These are phyloP conservation scores for Fusarium coffeatum DNA, from an alignment of 2,329 filamentous ascomycete genomes.

Conservation along the genomic window DNA sequence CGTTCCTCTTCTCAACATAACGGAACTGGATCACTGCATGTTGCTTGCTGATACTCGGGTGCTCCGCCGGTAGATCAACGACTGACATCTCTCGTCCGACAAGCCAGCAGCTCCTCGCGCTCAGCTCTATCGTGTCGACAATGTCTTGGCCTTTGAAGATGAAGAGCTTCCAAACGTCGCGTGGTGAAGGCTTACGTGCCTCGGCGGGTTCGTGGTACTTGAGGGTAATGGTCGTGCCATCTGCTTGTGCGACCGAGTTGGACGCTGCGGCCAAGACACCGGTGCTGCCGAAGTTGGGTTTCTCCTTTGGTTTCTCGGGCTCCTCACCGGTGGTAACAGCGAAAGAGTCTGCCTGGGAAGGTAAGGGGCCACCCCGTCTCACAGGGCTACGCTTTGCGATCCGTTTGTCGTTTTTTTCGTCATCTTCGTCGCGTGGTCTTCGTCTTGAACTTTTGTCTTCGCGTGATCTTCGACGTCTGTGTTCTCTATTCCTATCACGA, in stretches of 20 bases:
- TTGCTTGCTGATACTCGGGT: conserved; percentile 94
- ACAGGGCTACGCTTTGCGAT: conserved; percentile 44
- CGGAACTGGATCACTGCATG: conserved; percentile 96
- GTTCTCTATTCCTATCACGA: conserved; percentile 43
- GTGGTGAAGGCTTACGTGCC: conserved; percentile 84
- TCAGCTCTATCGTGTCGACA: conserved; percentile 83
- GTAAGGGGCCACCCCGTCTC: conserved; percentile 62
- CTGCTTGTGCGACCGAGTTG: conserved; percentile 78
- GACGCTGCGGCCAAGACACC: conserved; percentile 89
- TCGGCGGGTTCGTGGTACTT: conserved; percentile 98
- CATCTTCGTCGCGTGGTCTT: conserved; percentile 40
- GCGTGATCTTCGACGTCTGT: conserved; percentile 49
- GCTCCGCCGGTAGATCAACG: conserved; percentile 85
- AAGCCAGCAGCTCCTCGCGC: conserved; percentile 86
- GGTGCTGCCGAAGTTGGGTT: conserved; percentile 85
- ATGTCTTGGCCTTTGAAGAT: conserved; percentile 88
- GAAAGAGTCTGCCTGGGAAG: conserved; percentile 70
- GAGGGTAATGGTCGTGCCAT: conserved; percentile 80
- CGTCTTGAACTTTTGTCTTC: conserved; percentile 47
- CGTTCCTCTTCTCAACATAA: conserved; percentile 82
- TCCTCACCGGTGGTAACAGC: conserved; percentile 62
- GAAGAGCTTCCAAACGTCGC: conserved; percentile 88
- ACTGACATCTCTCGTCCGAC: conserved; percentile 84
- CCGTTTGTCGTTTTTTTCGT: conserved; percentile 37
- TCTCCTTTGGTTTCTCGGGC: conserved; percentile 76